Evolutionary conservation across 257 asterid species (phyloP), one percentile per base, ranked within the genome.

Genomic region (Solanum commersonii): DNA sequence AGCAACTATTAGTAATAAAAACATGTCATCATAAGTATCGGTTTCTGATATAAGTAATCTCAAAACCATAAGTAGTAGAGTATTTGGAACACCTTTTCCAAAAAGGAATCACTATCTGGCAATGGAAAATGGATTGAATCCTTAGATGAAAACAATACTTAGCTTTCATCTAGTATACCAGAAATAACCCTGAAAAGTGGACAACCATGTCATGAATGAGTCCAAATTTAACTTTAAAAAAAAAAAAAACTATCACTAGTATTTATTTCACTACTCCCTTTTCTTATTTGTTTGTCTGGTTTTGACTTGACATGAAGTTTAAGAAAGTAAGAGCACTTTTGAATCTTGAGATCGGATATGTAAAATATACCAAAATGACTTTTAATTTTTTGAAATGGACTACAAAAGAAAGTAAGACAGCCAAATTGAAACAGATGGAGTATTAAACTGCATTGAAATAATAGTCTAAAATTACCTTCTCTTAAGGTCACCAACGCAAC

Each of bases 111-210:
- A 70, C 93, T 87, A 90, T 93, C 98, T 83, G 98, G 98, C 87
- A 96, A 88, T 35, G 98, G 98, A 90, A 96, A 96, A 92, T 96
- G 98, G 88, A 96, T 92, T 85, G 98, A 93, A 92, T 92, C 92
- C 87, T 82, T 88, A 25, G 97, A 93, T 35, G 95, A 98, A 94
- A 96, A 96, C 91, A 96, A 95, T 40, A 9, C 44, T 40, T 40
- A 40, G 44, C 44, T 40, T 38, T 38, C 44, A 38, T 40, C 92
- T 4, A 95, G 11, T 78, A 96, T 84, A 72, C 94, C 95, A 79
- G 91, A 93, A 88, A 95, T 90, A 67, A 95, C 87, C 88, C 99
- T 96, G 94, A 83, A 89, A 90, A 42, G 15, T 67, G 87, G 35
- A 89, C 27, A 44, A 86, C 29, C 14, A 23, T 82, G 40, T 42